phyloP scores from a whole-genome alignment of 352 stramenopile species.

The Phytopythium ostracodes region DNA sequence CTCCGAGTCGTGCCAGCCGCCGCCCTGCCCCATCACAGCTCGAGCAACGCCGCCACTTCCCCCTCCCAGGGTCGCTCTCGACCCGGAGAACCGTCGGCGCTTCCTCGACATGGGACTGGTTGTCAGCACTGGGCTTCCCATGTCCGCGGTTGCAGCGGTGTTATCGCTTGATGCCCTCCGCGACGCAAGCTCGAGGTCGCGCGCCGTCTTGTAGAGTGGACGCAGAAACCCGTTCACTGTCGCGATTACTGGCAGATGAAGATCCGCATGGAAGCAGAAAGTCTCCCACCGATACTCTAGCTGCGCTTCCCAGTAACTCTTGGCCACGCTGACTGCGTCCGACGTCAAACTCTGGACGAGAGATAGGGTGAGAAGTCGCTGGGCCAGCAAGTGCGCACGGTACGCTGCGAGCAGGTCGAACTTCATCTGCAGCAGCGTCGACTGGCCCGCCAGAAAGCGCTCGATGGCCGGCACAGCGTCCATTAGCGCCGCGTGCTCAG shows the following conservation, averaged over 20 bases:
- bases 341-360: neutral
- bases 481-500: neutral
- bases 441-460: conserved; percentile 4
- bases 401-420: conserved; percentile 6
- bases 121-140: neutral
- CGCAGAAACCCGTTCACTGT: conserved; percentile 1
- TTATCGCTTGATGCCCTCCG: neutral
- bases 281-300: neutral
- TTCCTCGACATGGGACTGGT: conserved; percentile 6
- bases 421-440: conserved; percentile 5
- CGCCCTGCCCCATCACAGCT: neutral
- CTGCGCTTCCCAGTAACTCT: conserved; percentile 5
- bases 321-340: neutral
- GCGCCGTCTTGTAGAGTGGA: neutral
- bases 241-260: conserved; percentile 1
- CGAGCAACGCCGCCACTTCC: neutral
- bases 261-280: neutral
- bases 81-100: conserved; percentile 2
- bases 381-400: neutral
- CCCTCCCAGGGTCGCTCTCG: neutral
- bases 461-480: conserved; percentile 5
- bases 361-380: neutral
- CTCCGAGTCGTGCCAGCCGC: neutral
- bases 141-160: neutral
- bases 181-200: neutral